phyloP scores from a whole-genome alignment of 2,329 filamentous ascomycete genomes.

The Phyllosticta citribraziliensis region DNA sequence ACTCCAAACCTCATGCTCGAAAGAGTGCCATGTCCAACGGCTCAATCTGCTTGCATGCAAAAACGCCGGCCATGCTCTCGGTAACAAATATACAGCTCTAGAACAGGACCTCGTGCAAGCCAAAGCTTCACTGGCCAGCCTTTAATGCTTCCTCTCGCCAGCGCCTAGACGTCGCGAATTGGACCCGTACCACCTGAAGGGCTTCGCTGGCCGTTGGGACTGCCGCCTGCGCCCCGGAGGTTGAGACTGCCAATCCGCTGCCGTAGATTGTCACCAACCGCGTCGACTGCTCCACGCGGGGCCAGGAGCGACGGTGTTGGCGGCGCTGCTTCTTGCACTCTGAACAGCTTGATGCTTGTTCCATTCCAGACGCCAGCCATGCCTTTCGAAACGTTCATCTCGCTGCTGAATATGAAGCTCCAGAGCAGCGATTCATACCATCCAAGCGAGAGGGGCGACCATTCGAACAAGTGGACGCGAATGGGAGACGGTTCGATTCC shows the following conservation, averaged over 20 bases:
- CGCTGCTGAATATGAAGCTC: conserved; percentile 83
- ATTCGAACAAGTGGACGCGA: conserved; percentile 83
- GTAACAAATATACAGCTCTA: neutral
- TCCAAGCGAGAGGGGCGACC: conserved; percentile 79
- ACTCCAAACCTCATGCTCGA: neutral
- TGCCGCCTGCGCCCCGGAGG: conserved; percentile 37
- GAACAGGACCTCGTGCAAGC: neutral
- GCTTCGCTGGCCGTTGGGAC: conserved; percentile 15
- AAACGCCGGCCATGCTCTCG: neutral
- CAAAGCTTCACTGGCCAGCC: neutral
- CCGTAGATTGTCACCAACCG: conserved; percentile 82
- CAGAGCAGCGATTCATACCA: conserved; percentile 96
- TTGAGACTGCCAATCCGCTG: conserved; percentile 76
- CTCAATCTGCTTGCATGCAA: neutral
- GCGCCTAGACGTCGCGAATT: conserved; percentile 26
- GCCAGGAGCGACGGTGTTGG: conserved; percentile 72
- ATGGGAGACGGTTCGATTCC: conserved; percentile 66
- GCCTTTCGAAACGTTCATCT: conserved; percentile 79
- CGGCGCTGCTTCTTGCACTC: conserved; percentile 73
- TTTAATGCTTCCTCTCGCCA: neutral
- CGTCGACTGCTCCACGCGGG: conserved; percentile 84
- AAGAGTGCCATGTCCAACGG: neutral
- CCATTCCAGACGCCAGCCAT: conserved; percentile 92
- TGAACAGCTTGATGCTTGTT: conserved; percentile 78
- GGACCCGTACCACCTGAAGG: conserved; percentile 13